Base-by-base conservation (phyloP, 352 stramenopile genomes). In the Lagenidium giganteum region DNA sequence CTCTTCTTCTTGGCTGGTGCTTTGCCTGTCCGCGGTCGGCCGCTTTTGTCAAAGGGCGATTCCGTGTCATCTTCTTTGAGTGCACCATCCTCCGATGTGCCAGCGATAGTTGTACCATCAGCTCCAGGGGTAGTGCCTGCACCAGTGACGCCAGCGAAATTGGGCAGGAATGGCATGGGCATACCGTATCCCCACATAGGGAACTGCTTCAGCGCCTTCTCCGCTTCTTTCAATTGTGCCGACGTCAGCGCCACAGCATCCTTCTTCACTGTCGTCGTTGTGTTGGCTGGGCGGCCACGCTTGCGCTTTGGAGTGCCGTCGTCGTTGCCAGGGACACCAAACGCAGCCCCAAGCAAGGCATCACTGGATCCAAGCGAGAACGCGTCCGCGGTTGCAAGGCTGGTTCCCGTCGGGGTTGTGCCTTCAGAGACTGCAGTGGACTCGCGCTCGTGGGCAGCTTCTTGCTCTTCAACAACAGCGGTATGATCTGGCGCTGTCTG, bases 251-350 rank as follows among this genome's bases (percentile, higher is more conserved):
- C 55, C 8, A 64, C 61, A 24, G 79, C 66, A 28, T 87, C 71
- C 24, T 87, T 83, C 47, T 85, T 87, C 6, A n/a, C n/a, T n/a
- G n/a, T n/a, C n/a, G n/a, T n/a, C n/a, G n/a, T n/a, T n/a, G n/a
- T n/a, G n/a, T n/a, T n/a, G n/a, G 75, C 61, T 18, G 75, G 75
- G 4, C 75, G 56, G 3, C 75, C 75, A n/a, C 75, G 71, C 32
- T 87, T 87, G 27, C 75, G 75, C 55, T 83, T 85, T 5, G 69
- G 71, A 6, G 67, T 55, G 21, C n/a, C n/a, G n/a, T 84, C 71
- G 8, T 84, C 74, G 17, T 76, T 39, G 56, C 67, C 34, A 56
- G 29, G n/a, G n/a, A 49, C 32, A 25, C 47, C 60, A 29, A 64
- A 75, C 3, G 40, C 44, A 0, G 46, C 48, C 6, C 48, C 54